Base-by-base conservation (phyloP, 495 filamentous ascomycete species). In the Evernia prunastri region DNA sequence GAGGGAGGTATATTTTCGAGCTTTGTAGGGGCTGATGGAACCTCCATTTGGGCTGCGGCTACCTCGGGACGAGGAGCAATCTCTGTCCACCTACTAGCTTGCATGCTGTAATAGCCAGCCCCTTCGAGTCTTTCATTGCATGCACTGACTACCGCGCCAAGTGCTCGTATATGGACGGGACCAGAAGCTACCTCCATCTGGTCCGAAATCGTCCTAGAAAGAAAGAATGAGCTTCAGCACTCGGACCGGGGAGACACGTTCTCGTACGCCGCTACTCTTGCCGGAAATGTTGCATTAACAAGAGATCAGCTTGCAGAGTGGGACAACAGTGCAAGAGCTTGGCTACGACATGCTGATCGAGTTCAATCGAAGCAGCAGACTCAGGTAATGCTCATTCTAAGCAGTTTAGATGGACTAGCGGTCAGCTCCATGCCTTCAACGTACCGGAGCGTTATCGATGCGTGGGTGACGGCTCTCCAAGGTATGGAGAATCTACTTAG, bases 171-270 rank as follows among this genome's bases (percentile, higher is more conserved):
- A 1, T 75, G 65, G 59, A 61, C 66, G 27, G 68, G 49, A 5
- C 57, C 71, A 7, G 71, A 77, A 65, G 77, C 76, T 12, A 76
- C 61, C 12, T 71, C 73, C 1, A 68, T 77, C 13, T 79, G 76
- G 69, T 45, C 18, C n/a, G 60, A 66, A 31, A 49, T 71, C 51
- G 59, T 70, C 12, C 18, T 56, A 40, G 27, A 31, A 42, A 49
- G 56, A 17, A 57, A 59, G 35, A 33, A 65, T 7, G 13, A 29
- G 15, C 29, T 68, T 17, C 18, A 15, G 4, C 35, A 20, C 40
- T 43, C 40, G 15, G 40, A 43, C 40, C 15, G 6, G 40, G 40
- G 17, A 2, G 17, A 43, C 15, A 20, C 40, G 5, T 43, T 43
- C 40, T 43, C 40, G 13, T 43, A 43, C 18, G 40, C 40, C 40